A percentile compares a stretch with the other conserved stretches of the same genome.
Evolutionary conservation across 23 red algal species (phyloP).

Genomic region (Rhodosorus marinus): DNA sequence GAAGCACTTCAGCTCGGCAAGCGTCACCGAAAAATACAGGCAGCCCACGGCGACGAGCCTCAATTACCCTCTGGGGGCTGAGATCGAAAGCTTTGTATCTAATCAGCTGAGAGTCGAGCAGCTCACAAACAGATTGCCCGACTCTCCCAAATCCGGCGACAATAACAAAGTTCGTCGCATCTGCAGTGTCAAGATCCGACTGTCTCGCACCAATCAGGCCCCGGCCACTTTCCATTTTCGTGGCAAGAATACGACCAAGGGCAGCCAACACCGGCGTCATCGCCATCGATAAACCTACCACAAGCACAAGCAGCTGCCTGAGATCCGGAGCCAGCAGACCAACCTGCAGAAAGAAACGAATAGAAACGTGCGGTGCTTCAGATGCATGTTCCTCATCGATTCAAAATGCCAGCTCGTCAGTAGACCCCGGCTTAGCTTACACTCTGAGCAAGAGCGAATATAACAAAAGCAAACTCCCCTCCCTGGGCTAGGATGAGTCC

Average conservation of each 20-base stretch:
- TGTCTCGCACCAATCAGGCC: slow-evolving; percentile 80
- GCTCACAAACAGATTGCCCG: slow-evolving; percentile 88
- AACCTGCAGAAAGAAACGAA: no score
- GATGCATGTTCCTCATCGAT: not conserved
- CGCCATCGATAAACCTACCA: slow-evolving; percentile 80
- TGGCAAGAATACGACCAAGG: slow-evolving; percentile 41
- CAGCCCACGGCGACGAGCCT: slow-evolving; percentile 64
- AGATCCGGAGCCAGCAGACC: slow-evolving; percentile 65
- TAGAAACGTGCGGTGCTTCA: not conserved
- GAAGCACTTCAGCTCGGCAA: slow-evolving; percentile 68
- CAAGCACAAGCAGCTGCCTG: slow-evolving; percentile 51
- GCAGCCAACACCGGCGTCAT: slow-evolving; percentile 66
- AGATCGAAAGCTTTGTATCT: slow-evolving; percentile 91
- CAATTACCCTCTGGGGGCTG: slow-evolving; percentile 84
- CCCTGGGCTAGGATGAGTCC: slow-evolving; percentile 90
- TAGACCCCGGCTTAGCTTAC: no score
- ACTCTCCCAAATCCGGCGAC: slow-evolving; percentile 94
- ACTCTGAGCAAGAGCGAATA: slow-evolving; percentile 66
- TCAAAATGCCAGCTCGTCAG: not conserved
- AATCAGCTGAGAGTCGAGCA: slow-evolving; percentile 78
- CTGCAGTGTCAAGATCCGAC: slow-evolving; percentile 65
- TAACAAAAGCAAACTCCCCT: slow-evolving; percentile 98
- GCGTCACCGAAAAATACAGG: slow-evolving; percentile 97
- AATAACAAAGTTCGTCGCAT: slow-evolving; percentile 88
- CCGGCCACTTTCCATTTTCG: slow-evolving; percentile 32